Conservation (phyloP, 139 green algal species). For the Spirogloea muscicola region DNA sequence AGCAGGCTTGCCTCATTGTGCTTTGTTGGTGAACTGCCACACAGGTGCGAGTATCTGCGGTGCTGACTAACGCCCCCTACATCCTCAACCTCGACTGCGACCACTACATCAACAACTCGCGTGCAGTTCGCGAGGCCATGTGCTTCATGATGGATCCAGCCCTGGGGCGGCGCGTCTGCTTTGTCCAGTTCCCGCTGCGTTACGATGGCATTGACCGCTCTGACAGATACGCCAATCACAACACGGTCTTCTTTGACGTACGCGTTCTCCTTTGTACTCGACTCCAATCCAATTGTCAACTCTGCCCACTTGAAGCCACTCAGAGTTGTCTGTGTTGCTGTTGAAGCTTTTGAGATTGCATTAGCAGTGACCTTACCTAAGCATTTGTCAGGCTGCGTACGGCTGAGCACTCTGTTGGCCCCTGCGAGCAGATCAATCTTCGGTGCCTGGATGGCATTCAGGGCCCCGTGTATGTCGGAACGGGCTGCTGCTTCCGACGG, state of each 20-base stretch:
- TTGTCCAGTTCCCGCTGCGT: constrained; percentile 48
- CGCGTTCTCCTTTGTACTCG: no score
- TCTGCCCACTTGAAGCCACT: no score
- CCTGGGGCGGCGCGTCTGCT: constrained; percentile 33
- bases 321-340: no score
- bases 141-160: constrained; percentile 48
- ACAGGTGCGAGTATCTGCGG: constrained; percentile 35
- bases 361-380: no score
- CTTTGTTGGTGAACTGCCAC: no score
- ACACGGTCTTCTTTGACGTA: constrained; percentile 51
- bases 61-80: constrained; percentile 47
- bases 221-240: constrained; percentile 51
- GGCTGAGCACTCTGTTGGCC: no score
- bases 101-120: constrained; percentile 49
- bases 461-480: constrained; percentile 46
- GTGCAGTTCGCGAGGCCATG: constrained; percentile 41
- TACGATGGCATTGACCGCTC: constrained; percentile 45
- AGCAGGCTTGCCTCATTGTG: no score
- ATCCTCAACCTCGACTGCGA: constrained; percentile 51
- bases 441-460: constrained; percentile 35
- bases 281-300: no score
- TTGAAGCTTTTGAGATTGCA: no score
- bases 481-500: constrained; percentile 43
- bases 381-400: no score
- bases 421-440: constrained; percentile 44